Evolutionary conservation across 768 basidiomycete species (phyloP).

Genomic region (Sistotremastrum suecicum): DNA sequence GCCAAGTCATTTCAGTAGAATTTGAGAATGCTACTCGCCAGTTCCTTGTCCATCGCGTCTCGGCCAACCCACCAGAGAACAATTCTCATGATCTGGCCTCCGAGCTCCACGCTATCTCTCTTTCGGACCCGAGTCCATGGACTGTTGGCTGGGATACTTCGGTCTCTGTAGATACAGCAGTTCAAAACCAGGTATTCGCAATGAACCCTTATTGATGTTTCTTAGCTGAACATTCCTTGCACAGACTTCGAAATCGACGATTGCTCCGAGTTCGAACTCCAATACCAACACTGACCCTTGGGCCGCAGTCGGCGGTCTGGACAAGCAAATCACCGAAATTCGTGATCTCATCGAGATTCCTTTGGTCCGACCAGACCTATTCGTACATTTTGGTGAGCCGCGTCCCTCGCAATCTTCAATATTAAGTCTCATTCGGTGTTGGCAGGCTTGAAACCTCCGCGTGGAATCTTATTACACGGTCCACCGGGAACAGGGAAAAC

Average conservation of each 20-base stretch:
- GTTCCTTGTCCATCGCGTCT: slow-evolving; percentile 41
- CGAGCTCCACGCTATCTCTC: slow-evolving; percentile 29
- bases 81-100: slow-evolving; percentile 22
- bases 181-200: background rate
- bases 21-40: slow-evolving; percentile 49
- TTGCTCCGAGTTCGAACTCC: background rate
- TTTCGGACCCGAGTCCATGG: slow-evolving; percentile 37
- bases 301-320: slow-evolving; percentile 72
- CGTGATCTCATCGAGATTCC: slow-evolving; percentile 79
- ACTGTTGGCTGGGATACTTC: slow-evolving; percentile 54
- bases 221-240: background rate
- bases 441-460: slow-evolving; percentile 83
- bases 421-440: background rate
- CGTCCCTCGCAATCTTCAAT: slow-evolving; percentile 1
- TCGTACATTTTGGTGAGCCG: slow-evolving; percentile 52
- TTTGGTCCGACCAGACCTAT: slow-evolving; percentile 68
- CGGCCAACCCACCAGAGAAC: slow-evolving; percentile 13
- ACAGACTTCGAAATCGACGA: background rate
- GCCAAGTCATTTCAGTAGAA: slow-evolving; percentile 44
- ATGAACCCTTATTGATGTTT: background rate
- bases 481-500: slow-evolving; percentile 98
- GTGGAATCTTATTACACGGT: slow-evolving; percentile 87
- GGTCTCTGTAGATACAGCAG: slow-evolving; percentile 15
- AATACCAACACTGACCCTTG: slow-evolving; percentile 40
- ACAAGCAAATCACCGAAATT: slow-evolving; percentile 77